phyloP scores from a whole-genome alignment of 176 grass and related monocot genomes.

The Urochloa ruziziensis region DNA sequence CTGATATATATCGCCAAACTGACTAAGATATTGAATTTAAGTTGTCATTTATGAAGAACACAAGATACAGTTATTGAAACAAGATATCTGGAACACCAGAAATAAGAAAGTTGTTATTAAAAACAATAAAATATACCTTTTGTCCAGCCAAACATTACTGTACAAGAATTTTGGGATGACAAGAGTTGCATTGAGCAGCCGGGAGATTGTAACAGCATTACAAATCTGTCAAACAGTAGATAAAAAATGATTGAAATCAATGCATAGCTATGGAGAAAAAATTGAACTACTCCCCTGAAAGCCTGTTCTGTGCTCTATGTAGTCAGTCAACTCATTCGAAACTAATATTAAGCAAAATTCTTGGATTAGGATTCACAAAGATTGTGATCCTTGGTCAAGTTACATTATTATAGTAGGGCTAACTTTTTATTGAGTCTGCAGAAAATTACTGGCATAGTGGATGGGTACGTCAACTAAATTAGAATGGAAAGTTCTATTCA shows the following conservation, averaged over 20 bases:
- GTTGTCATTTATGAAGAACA: conserved; percentile 41
- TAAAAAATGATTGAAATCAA: conserved; percentile 5
- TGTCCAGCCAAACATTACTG: conserved; percentile 94
- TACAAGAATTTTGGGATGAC: conserved; percentile 87
- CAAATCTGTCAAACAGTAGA: conserved; percentile 71
- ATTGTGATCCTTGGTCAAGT: not conserved
- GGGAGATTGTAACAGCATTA: conserved; percentile 83
- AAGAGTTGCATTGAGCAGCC: conserved; percentile 89
- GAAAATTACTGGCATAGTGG: not conserved
- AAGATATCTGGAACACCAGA: conserved; percentile 15
- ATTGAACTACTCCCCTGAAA: not conserved
- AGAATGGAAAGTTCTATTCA: not conserved
- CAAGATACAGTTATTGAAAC: not conserved
- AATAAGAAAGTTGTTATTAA: not conserved
- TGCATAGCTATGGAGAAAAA: conserved; percentile 15
- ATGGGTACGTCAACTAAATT: not conserved
- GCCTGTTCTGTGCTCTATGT: not conserved
- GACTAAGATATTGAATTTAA: conserved; percentile 75
- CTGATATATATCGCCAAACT: conserved; percentile 99
- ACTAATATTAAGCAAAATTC: not conserved
- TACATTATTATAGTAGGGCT: not conserved
- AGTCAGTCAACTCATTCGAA: not conserved
- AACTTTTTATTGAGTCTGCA: not conserved
- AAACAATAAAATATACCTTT: conserved; percentile 55
- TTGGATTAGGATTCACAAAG: conserved; percentile 1